Evolutionary conservation across 768 basidiomycete genomes (phyloP).

Genomic region (Panellus pusillus): DNA sequence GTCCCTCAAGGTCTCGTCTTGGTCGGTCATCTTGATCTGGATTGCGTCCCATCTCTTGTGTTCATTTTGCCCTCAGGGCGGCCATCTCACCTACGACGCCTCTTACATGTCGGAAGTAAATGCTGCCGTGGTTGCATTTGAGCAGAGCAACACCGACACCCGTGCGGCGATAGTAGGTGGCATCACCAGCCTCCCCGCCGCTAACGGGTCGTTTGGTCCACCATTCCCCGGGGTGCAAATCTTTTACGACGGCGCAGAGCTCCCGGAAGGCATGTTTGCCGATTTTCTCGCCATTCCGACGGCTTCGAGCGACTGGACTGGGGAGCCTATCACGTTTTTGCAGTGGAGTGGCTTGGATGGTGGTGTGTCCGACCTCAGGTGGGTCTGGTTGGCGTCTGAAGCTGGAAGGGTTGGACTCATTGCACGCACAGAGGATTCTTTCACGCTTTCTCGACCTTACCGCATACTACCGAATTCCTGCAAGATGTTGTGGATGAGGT

Average conservation of each 20-base stretch:
- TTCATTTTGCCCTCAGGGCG: background rate
- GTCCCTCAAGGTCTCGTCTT: slow-evolving; percentile 9
- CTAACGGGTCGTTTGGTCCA: slow-evolving; percentile 1
- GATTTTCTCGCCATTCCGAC: slow-evolving; percentile 16
- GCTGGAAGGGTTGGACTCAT: background rate
- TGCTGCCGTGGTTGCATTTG: slow-evolving; percentile 12
- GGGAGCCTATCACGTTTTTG: slow-evolving; percentile 10
- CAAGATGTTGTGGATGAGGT: slow-evolving; percentile 16
- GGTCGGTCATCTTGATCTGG: background rate
- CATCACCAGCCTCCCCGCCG: background rate
- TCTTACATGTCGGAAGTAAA: slow-evolving; percentile 1
- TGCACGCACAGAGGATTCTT: slow-evolving; percentile 7
- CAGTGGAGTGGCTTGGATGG: slow-evolving; percentile 13
- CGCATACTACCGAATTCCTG: slow-evolving; percentile 14
- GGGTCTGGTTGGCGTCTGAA: background rate
- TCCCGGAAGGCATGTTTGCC: slow-evolving; percentile 11
- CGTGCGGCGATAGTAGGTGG: slow-evolving; percentile 6
- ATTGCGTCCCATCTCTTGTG: too few relatives aligned
- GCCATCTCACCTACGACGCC: slow-evolving; percentile 1
- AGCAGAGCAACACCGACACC: slow-evolving; percentile 5
- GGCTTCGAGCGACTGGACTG: background rate
- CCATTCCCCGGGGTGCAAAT: slow-evolving; percentile 6
- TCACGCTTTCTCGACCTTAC: slow-evolving; percentile 15
- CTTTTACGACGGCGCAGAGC: slow-evolving; percentile 8
- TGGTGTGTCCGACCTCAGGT: slow-evolving; percentile 10